Base-by-base conservation (phyloP, 805 yeast species). In the Wickerhamomyces alni region DNA sequence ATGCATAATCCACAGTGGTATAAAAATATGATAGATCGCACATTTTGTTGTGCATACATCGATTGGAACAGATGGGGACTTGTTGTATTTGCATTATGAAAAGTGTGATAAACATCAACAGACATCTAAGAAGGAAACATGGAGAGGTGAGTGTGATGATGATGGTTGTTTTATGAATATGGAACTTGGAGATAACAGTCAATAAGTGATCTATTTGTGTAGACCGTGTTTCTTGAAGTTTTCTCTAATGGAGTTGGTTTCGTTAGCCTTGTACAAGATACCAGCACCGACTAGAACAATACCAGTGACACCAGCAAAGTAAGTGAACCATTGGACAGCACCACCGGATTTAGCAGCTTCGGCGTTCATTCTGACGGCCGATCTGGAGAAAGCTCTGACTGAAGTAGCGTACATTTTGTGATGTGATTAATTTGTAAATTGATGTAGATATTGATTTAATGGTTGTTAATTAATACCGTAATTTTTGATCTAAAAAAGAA, bases 381-480 rank as follows among this genome's bases (percentile, higher is more conserved):
- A 47, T 46, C 45, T 44, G 42, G 47, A 46, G 52, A 55, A 55
- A 37, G 51, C 30, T 51, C 55, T 54, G 36, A 43, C 47, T 9
- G 46, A 38, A 26, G 60, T 48, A 39, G 58, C 54, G 51, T 41
- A 47, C 60, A 55, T 55, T n/a, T n/a, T n/a, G n/a, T n/a, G 13
- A 16, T 35, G 8, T n/a, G 17, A 17, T 21, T n/a, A n/a, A 12
- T 37, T 10, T 21, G 32, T 17, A 24, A 16, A 15, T 11, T 21
- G 24, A 7, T 7, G 24, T 21, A 7, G 24, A 21, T 7, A 21
- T 21, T 9, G 9, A 21, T 21, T 9, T 7, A 21, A 21, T 21
- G 24, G 6, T 7, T 21, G 6, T 21, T 6, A 7, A 7, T 6
- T 21, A 21, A 9, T 9, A 7, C 9, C 24, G 6, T 21, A 7